Percentiles rank a stretch among this genome's conserved stretches.
Conservation (phyloP, 2,329 filamentous ascomycete genomes). For the Pseudofabraea citricarpa region DNA sequence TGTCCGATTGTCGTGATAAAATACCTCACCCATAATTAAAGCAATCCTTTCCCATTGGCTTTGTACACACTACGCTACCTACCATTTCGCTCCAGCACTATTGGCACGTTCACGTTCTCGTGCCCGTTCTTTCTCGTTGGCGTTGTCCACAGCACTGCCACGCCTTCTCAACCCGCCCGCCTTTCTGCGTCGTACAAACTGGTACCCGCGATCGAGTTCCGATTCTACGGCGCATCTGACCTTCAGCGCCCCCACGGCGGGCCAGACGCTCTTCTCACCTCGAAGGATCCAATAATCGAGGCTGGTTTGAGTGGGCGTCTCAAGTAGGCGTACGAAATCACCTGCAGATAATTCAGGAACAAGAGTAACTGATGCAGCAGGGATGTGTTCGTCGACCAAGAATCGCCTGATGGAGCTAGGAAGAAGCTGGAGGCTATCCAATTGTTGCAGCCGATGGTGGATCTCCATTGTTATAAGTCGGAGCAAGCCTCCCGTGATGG, state of each 20-base stretch:
- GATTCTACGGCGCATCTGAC: slow-evolving; percentile 82
- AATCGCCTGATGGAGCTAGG: slow-evolving; percentile 68
- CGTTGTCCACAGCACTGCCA: slow-evolving; percentile 25
- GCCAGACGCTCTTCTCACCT: slow-evolving; percentile 88
- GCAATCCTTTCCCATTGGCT: too few species aligned
- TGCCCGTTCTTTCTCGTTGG: slow-evolving; percentile 17
- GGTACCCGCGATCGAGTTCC: slow-evolving; percentile 81
- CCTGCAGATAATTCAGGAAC: slow-evolving; percentile 70
- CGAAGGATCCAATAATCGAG: slow-evolving; percentile 81
- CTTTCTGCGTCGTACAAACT: slow-evolving; percentile 60
- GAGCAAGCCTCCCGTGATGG: slow-evolving; percentile 52
- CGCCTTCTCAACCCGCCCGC: slow-evolving; percentile 26
- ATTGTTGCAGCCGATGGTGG: slow-evolving; percentile 73
- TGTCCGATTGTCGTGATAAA: too few species aligned
- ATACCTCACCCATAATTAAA: too few species aligned
- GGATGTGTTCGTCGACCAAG: slow-evolving; percentile 76
- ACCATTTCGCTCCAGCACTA: slow-evolving; percentile 20
- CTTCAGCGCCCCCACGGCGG: slow-evolving; percentile 74
- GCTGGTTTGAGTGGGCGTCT: slow-evolving; percentile 71
- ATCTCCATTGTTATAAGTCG: slow-evolving; percentile 72
- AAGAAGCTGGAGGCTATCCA: slow-evolving; percentile 72
- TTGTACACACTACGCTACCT: slow-evolving; percentile 1
- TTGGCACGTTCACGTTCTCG: slow-evolving; percentile 23
- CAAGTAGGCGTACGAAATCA: slow-evolving; percentile 76
- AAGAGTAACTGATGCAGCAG: slow-evolving; percentile 72